Percentiles rank a stretch among this genome's conserved stretches.
phyloP scores from a whole-genome alignment of 495 filamentous ascomycete genomes.

The Penicillium egyptiacum region DNA sequence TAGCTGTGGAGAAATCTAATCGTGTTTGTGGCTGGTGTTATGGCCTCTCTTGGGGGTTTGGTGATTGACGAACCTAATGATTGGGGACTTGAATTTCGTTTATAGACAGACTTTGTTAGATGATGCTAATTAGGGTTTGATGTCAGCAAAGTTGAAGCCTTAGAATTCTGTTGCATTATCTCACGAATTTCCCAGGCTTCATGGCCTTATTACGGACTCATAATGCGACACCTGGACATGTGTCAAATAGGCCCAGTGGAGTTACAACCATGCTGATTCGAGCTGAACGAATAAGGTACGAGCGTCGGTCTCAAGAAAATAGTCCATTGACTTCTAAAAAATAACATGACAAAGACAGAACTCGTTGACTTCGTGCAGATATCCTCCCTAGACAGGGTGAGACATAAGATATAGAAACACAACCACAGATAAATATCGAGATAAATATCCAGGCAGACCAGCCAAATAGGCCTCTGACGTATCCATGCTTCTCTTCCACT shows the following conservation, averaged over 20 bases:
- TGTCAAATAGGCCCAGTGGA: background rate
- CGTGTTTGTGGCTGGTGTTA: background rate
- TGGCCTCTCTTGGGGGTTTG: background rate
- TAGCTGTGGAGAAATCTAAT: background rate
- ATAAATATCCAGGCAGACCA: slow-evolving; percentile 5
- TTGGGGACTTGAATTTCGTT: background rate
- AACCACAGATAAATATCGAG: slow-evolving; percentile 2
- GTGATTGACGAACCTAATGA: background rate
- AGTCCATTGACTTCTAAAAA: slow-evolving; percentile 12
- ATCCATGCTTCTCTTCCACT: slow-evolving; percentile 1
- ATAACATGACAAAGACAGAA: slow-evolving; percentile 13
- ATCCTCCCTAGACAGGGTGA: background rate
- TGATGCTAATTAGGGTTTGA: background rate
- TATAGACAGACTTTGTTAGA: background rate
- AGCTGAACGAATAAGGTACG: background rate
- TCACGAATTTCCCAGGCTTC: background rate
- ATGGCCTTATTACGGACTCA: background rate
- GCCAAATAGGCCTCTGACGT: slow-evolving; percentile 9
- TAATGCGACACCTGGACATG: background rate
- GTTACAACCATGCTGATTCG: background rate
- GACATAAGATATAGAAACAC: slow-evolving; percentile 14
- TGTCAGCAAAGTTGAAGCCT: background rate
- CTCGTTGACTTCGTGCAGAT: slow-evolving; percentile 13
- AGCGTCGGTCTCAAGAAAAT: background rate
- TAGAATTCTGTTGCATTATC: background rate